Evolutionary conservation across 352 stramenopile genomes (phyloP).

Genomic region (Labyrinthula sp.): DNA sequence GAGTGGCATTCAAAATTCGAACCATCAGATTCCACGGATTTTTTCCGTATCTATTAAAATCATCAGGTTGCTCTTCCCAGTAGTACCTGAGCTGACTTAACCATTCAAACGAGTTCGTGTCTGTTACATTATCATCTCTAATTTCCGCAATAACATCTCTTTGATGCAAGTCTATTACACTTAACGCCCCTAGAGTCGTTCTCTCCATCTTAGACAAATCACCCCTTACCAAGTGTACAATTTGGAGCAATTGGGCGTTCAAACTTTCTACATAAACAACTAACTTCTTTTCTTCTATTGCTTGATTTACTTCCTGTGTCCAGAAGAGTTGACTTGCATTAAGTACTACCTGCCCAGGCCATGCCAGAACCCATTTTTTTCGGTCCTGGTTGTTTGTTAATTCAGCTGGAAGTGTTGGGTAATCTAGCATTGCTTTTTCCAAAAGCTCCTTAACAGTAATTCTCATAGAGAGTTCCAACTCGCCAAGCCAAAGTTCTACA

Average conservation of each 20-base stretch:
- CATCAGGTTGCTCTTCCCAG: slow-evolving; percentile 48
- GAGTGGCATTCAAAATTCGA: slow-evolving; percentile 58
- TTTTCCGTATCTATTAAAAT: slow-evolving; percentile 30
- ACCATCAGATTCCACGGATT: slow-evolving; percentile 46
- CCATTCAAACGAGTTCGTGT: slow-evolving; percentile 79
- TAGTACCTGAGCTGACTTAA: slow-evolving; percentile 80
- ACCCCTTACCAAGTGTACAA: slow-evolving; percentile 62
- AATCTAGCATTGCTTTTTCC: slow-evolving; percentile 50
- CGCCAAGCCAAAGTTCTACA: slow-evolving; percentile 73
- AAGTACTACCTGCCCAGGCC: slow-evolving; percentile 74
- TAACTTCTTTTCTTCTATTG: slow-evolving; percentile 52
- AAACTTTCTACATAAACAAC: slow-evolving; percentile 51
- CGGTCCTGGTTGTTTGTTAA: slow-evolving; percentile 23
- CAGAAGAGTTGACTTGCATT: slow-evolving; percentile 71
- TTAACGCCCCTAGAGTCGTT: slow-evolving; percentile 69
- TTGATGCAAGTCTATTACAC: slow-evolving; percentile 79
- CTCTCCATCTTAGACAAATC: slow-evolving; percentile 64
- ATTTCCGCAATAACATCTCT: slow-evolving; percentile 70
- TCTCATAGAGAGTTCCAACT: slow-evolving; percentile 66
- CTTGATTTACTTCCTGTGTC: slow-evolving; percentile 65
- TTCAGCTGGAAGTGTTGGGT: slow-evolving; percentile 40
- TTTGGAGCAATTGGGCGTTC: slow-evolving; percentile 70
- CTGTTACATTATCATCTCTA: slow-evolving; percentile 56
- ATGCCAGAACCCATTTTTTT: slow-evolving; percentile 66
- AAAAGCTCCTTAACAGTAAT: slow-evolving; percentile 46